Evolutionary conservation across 75 land plant species (phyloP).

Genomic region (Adiantum capillusveneris): DNA sequence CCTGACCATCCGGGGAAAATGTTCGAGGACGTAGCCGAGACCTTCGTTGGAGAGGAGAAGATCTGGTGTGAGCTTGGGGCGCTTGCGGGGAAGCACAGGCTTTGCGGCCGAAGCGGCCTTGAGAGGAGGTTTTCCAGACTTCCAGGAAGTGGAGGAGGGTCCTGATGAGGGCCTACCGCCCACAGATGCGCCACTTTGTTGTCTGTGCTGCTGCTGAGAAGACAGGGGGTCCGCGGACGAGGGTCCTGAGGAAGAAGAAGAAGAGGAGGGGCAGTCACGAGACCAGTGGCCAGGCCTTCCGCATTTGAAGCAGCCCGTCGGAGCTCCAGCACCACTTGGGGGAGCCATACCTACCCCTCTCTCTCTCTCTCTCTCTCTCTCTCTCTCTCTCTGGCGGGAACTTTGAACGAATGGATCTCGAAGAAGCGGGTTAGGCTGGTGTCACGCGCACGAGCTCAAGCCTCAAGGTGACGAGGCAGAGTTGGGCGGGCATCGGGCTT

Average conservation of each 20-base stretch:
- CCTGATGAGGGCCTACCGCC: not conserved
- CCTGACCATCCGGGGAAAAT: slow-evolving; percentile 68
- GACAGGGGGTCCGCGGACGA: not conserved
- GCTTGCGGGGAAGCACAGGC: slow-evolving; percentile 16
- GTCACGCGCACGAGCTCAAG: no score
- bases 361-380: no score
- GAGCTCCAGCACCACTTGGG: slow-evolving; percentile 16
- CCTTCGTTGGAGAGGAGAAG: slow-evolving; percentile 76
- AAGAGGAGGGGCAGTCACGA: slow-evolving; percentile 66
- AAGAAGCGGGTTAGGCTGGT: no score
- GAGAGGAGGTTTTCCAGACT: not conserved
- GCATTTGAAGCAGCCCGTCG: slow-evolving; percentile 97
- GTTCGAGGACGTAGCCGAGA: slow-evolving; percentile 79
- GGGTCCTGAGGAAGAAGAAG: slow-evolving; percentile 29
- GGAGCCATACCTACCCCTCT: no score
- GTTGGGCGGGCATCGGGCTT: no score
- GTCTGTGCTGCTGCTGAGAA: not conserved
- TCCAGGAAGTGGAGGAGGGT: slow-evolving; percentile 7
- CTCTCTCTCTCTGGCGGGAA: no score
- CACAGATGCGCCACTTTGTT: not conserved
- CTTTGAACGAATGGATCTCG: no score
- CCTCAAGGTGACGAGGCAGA: no score
- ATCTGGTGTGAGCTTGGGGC: slow-evolving; percentile 76
- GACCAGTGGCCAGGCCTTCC: slow-evolving; percentile 97
- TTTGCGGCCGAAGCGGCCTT: not conserved